Conservation (phyloP, 306 rosid species). For the Prunus mume region DNA sequence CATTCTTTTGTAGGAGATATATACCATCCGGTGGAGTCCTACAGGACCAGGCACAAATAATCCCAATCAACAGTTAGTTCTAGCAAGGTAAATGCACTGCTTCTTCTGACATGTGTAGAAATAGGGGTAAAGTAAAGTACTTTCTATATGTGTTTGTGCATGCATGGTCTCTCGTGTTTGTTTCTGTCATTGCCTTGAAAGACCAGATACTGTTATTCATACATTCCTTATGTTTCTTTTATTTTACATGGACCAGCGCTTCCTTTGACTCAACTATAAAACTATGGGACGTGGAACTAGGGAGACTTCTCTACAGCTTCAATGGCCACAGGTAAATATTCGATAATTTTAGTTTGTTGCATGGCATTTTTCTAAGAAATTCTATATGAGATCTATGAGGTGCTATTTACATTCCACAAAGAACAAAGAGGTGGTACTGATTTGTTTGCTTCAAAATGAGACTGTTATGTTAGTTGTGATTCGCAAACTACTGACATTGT, state of each 20-base stretch:
- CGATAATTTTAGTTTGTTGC: background rate
- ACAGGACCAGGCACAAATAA: conserved; percentile 52
- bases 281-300: conserved; percentile 65
- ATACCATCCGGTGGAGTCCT: conserved; percentile 73
- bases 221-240: background rate
- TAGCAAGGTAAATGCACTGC: conserved; percentile 51
- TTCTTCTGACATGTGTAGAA: background rate
- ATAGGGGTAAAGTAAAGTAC: background rate
- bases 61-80: conserved; percentile 48
- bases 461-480: background rate
- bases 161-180: background rate
- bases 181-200: background rate
- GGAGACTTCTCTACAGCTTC: conserved; percentile 48
- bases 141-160: background rate
- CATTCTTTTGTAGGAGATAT: conserved; percentile 46
- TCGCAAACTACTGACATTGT: background rate
- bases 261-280: conserved; percentile 59
- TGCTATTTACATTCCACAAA: background rate
- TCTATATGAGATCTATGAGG: background rate
- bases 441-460: background rate
- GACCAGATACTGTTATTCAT: background rate
- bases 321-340: conserved; percentile 52
- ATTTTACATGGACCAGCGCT: conserved; percentile 42
- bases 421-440: background rate
- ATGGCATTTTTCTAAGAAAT: background rate